These are phyloP conservation scores for Pholiota conissans DNA, from an alignment of 768 basidiomycete genomes.

Conservation along the genomic window DNA sequence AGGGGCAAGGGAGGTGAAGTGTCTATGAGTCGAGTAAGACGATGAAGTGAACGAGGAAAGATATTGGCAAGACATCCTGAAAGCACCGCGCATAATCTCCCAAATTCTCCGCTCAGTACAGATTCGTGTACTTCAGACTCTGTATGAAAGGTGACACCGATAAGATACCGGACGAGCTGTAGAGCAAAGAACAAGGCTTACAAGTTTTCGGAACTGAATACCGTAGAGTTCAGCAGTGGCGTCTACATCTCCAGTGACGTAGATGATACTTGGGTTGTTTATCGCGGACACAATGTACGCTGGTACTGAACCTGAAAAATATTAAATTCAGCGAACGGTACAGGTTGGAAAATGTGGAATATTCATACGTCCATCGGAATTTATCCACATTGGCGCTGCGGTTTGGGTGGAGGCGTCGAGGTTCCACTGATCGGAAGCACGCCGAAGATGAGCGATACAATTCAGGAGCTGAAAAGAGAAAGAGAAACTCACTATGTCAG, in stretches of 20 bases:
- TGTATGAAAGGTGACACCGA: neutral
- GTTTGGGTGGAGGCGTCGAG: neutral
- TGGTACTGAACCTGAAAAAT: neutral
- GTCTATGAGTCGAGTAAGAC: neutral
- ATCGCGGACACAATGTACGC: constrained; percentile 1
- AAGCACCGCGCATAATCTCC: neutral
- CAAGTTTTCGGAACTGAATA: neutral
- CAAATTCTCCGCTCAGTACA: neutral
- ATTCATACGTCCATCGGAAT: constrained; percentile 3
- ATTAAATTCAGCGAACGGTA: neutral
- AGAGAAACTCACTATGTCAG: constrained; percentile 1
- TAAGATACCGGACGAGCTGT: neutral
- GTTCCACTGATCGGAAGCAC: neutral
- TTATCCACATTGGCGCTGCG: constrained; percentile 6
- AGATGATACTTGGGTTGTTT: neutral
- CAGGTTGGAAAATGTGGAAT: neutral
- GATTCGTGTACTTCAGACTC: neutral
- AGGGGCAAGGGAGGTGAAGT: neutral
- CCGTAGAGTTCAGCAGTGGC: constrained; percentile 1
- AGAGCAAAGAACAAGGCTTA: neutral
- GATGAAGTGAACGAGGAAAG: neutral
- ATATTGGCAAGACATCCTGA: neutral
- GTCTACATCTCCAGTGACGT: constrained; percentile 1
- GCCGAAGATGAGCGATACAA: neutral
- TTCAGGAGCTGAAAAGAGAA: neutral